Evolutionary conservation across 1,284 basidiomycete species (phyloP).

Genomic region (Apiotrichum porosum): DNA sequence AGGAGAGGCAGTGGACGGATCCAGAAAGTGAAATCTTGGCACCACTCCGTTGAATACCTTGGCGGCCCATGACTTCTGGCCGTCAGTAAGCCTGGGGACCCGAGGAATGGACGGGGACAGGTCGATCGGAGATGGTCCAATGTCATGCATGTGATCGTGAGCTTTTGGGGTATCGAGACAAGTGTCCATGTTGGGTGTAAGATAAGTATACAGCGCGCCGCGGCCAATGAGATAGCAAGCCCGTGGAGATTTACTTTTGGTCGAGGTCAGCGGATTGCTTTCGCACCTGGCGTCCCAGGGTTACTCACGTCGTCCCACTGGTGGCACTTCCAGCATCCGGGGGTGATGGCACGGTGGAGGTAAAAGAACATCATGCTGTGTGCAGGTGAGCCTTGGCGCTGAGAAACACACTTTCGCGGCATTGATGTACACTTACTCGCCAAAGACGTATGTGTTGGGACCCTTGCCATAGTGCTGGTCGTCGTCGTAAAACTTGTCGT

Average conservation of each 20-base stretch:
- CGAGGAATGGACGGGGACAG: too few species aligned
- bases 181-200: too few species aligned
- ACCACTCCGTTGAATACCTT: too few species aligned
- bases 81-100: too few species aligned
- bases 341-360: conserved; percentile 16
- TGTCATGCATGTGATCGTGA: too few species aligned
- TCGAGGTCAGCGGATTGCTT: background rate
- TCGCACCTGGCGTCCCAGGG: background rate
- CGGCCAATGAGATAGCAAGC: too few species aligned
- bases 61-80: too few species aligned
- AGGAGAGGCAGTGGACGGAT: too few species aligned
- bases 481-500: conserved; percentile 19
- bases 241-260: background rate
- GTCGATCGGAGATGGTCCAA: too few species aligned
- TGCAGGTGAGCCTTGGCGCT: background rate
- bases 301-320: conserved; percentile 3
- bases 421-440: conserved; percentile 17
- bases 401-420: background rate
- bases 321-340: conserved; percentile 22
- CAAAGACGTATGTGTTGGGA: conserved; percentile 25
- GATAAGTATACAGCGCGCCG: too few species aligned
- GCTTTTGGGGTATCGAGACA: too few species aligned
- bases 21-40: too few species aligned
- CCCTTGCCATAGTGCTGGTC: conserved; percentile 25
- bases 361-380: conserved; percentile 28